These are phyloP conservation scores for Meira nashicola DNA, from an alignment of 1,284 basidiomycete genomes.

Conservation along the genomic window DNA sequence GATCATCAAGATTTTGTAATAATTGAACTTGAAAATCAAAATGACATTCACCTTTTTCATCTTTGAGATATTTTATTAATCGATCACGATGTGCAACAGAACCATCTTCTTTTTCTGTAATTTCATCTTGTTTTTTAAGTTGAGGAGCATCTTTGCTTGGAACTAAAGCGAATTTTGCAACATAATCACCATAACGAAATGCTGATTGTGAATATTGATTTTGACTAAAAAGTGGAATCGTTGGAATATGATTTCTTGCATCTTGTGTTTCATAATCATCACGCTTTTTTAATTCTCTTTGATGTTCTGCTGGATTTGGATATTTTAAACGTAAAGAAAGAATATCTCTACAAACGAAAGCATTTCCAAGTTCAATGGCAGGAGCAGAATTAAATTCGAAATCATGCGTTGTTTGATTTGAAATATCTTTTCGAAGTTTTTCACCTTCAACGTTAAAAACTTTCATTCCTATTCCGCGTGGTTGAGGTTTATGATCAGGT, in stretches of 20 bases:
- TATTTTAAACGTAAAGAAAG: slow-evolving; percentile 27
- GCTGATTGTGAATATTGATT: slow-evolving; percentile 39
- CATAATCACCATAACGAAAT: slow-evolving; percentile 39
- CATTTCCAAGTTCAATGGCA: slow-evolving; percentile 26
- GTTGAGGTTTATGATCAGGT: slow-evolving; percentile 38
- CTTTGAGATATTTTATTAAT: slow-evolving; percentile 22
- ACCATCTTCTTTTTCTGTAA: slow-evolving; percentile 21
- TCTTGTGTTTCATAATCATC: slow-evolving; percentile 37
- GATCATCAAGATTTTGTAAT: slow-evolving; percentile 38
- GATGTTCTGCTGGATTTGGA: slow-evolving; percentile 22
- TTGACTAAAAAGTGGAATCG: slow-evolving; percentile 30
- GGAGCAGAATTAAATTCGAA: slow-evolving; percentile 38
- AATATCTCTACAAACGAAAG: slow-evolving; percentile 22
- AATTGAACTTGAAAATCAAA: slow-evolving; percentile 43
- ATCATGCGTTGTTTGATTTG: slow-evolving; percentile 40
- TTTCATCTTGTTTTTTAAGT: slow-evolving; percentile 7
- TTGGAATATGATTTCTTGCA: slow-evolving; percentile 30
- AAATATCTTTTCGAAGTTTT: slow-evolving; percentile 23
- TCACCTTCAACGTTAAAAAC: slow-evolving; percentile 31
- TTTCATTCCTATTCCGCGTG: slow-evolving; percentile 42
- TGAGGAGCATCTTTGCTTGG: slow-evolving; percentile 26
- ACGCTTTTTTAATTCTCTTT: slow-evolving; percentile 26
- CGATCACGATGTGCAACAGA: slow-evolving; percentile 23
- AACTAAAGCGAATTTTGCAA: slow-evolving; percentile 39
- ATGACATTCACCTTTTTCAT: slow-evolving; percentile 20